These are phyloP conservation scores for Carnegiea gigantea DNA, from an alignment of 179 eudicot species.

Conservation along the genomic window DNA sequence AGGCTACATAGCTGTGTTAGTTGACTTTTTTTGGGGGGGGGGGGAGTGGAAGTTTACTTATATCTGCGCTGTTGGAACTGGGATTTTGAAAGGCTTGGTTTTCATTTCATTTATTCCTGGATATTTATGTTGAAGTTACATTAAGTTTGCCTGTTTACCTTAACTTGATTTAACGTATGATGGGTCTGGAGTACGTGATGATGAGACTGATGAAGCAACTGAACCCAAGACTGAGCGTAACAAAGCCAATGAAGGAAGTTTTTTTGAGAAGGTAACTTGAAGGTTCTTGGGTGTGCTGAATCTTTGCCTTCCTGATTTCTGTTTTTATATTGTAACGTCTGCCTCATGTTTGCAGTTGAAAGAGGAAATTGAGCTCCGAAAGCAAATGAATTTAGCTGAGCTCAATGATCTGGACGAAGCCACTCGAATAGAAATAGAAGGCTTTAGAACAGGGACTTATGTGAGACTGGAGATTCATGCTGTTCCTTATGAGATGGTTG, in stretches of 20 bases:
- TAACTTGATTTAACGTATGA: conserved; percentile 54
- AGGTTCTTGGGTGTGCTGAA: not conserved
- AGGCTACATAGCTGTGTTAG: not conserved
- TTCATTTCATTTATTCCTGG: not conserved
- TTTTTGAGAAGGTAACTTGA: conserved; percentile 67
- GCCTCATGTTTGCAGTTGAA: conserved; percentile 56
- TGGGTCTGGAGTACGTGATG: conserved; percentile 64
- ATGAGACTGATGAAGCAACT: conserved; percentile 45
- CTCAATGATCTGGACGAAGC: conserved; percentile 87
- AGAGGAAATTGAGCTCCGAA: conserved; percentile 84
- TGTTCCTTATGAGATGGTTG: conserved; percentile 96
- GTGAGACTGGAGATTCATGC: conserved; percentile 80
- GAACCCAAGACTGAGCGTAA: conserved; percentile 38
- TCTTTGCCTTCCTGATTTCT: conserved; percentile 3
- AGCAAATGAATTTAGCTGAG: conserved; percentile 80
- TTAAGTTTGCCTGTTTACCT: conserved; percentile 39
- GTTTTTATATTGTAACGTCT: not conserved
- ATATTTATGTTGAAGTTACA: not conserved
- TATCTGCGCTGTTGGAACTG: not conserved
- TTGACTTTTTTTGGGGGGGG: too few species aligned
- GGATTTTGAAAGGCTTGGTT: not conserved
- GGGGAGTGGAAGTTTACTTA: not conserved
- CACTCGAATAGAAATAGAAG: conserved; percentile 81
- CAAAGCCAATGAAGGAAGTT: conserved; percentile 56
- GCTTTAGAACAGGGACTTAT: conserved; percentile 83